Base-by-base conservation (phyloP, 306 rosid species). In the Glycine latifolia region DNA sequence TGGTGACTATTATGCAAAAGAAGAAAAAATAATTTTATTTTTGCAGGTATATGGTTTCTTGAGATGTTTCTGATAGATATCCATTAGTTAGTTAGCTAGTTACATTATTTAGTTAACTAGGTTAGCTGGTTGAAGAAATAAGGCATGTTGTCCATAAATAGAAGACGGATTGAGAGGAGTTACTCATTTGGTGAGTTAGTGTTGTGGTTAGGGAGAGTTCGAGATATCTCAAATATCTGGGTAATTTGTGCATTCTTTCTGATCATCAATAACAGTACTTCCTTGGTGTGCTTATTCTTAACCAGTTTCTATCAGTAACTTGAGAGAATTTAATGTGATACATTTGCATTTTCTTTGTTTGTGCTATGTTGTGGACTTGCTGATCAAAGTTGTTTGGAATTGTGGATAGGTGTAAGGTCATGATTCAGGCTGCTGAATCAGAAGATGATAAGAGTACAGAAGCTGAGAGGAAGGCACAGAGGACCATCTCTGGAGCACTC, bases 391-490 rank as follows among this genome's bases (percentile, higher is more conserved):
- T 77, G 75, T 80, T 67, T 37, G 78, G 48, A 83, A 79, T 59
- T 82, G 71, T 10, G 41, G 63, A 79, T 87, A 95, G 98, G 93
- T 90, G 97, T 85, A 95, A 95, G 90, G 89, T 91, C 44, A 92
- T 86, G 93, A 90, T 95, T 85, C 98, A 95, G 82, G 92, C 98
- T 33, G 97, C 98, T 7, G 93, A 92, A 70, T 81, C 89, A 12
- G 92, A 86, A 6, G 89, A 88, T 74, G 86, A 84, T 15, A 83
- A 61, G 63, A 85, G 79, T 47, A 75, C 81, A 10, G 85, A 84
- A 86, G 88, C 86, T n/a, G 85, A 88, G 68, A 80, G 33, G 50
- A 92, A 87, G 31, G 77, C 86, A 31, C 86, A 86, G 75, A 92
- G 87, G 84, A 95, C 97, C 47, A 73, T 93, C 81, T 88, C 87